These are phyloP conservation scores for Dactylellina leptospora DNA, from an alignment of 2,329 filamentous ascomycete genomes.

Conservation along the genomic window DNA sequence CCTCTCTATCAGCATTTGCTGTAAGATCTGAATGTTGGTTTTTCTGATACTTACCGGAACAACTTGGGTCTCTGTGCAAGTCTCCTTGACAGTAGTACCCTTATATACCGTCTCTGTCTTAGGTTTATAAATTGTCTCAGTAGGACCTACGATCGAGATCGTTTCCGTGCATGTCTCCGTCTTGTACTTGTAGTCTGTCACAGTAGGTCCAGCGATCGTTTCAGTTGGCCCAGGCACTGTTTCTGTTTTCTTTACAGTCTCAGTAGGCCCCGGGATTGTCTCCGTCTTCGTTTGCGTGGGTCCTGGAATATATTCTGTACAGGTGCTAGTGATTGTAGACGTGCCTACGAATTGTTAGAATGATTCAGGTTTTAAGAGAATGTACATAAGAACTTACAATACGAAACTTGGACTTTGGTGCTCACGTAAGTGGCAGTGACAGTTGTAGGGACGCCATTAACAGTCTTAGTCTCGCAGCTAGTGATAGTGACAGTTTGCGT, in stretches of 20 bases:
- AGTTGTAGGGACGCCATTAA: conserved; percentile 17
- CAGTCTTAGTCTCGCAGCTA: conserved; percentile 37
- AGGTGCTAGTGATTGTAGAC: conserved; percentile 12
- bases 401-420: conserved; percentile 32
- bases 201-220: conserved; percentile 19
- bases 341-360: too few species aligned
- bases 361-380: too few species aligned
- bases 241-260: conserved; percentile 15
- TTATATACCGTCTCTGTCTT: conserved; percentile 10
- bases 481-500: conserved; percentile 33
- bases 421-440: conserved; percentile 20
- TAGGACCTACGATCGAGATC: conserved; percentile 10
- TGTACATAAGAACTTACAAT: conserved; percentile 22
- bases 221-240: conserved; percentile 24
- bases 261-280: conserved; percentile 3
- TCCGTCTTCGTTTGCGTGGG: too few species aligned
- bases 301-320: conserved; percentile 1
- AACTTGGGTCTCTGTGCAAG: conserved; percentile 42
- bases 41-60: conserved; percentile 13
- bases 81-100: conserved; percentile 26
- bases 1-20: neutral
- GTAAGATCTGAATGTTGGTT: neutral
- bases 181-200: too few species aligned
- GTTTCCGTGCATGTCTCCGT: conserved; percentile 3
- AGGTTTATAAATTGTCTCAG: conserved; percentile 30